Evolutionary conservation across 768 basidiomycete species (phyloP), one percentile per base, ranked within the genome.

Genomic region (Leccinum fibrillosum): DNA sequence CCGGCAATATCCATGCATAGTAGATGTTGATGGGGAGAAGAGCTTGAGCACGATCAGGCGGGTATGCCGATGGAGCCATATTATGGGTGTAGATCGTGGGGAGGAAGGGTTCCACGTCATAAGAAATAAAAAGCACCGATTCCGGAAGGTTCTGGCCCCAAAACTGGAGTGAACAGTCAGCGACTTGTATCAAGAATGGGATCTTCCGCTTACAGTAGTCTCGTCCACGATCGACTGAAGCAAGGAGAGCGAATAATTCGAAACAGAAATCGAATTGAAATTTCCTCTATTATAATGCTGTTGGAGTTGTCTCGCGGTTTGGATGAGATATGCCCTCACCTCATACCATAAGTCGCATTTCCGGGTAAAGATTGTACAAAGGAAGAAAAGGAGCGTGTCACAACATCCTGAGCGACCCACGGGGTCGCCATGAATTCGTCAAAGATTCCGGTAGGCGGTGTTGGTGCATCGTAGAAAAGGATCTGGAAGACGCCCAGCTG

Each of bases 381-480:
- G 1, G 62, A 49, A 8, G 53, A 19, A 35, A 69, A 70, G 1
- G 64, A 59, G 12, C 58, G 56, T 0, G 61, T 68, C 0, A 53
- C 56, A 11, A 66, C 3, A 11, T 60, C 11, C 30, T 21, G 15
- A 19, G 23, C 52, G 34, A 59, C 17, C 8, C 49, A 52, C 10
- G 57, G 49, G 48, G 70, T 66, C 1, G 53, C 52, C 2, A 63
- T 37, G 34, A 83, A 57, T 30, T 61, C 62, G 8, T 70, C 69
- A 56, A 66, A 65, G 4, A 64, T 44, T 1, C 66, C 64, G 11
- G 44, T 4, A 5, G 64, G 69, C 17, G 55, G 64, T 7, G 34
- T 48, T 10, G 61, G 83, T 1, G 63, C 81, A 61, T 87, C 81
- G 61, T 86, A 87, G 66, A 88, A 87, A 10, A 86, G 25, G 5